These are phyloP conservation scores for Venturia nashicola DNA, from an alignment of 2,329 filamentous ascomycete species.

Conservation along the genomic window DNA sequence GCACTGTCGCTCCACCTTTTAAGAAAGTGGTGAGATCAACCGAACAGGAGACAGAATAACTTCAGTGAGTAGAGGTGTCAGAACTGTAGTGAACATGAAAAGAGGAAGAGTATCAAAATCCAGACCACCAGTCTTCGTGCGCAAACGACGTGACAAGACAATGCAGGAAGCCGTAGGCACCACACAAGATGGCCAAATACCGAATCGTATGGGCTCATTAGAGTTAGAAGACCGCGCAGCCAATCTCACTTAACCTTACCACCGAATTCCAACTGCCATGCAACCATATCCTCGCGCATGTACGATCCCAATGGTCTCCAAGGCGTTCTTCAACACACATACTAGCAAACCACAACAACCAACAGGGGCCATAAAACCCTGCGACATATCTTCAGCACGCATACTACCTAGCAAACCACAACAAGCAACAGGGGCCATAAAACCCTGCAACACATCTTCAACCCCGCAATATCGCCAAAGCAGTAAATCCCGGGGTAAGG, in stretches of 20 bases:
- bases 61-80: not conserved
- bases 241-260: no score
- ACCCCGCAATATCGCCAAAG: not conserved
- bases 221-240: not conserved
- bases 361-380: not conserved
- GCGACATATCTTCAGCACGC: no score
- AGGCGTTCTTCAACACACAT: no score
- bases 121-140: not conserved
- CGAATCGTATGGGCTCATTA: not conserved
- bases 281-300: not conserved
- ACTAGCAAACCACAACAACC: not conserved
- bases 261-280: not conserved
- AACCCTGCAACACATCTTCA: not conserved
- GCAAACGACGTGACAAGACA: not conserved
- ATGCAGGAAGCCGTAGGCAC: not conserved
- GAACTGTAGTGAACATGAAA: not conserved
- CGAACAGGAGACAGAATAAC: conserved; percentile 8
- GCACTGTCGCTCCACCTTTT: conserved; percentile 38
- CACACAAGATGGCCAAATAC: not conserved
- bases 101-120: not conserved
- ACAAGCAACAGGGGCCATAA: not conserved
- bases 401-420: not conserved
- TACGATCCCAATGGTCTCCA: not conserved
- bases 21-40: conserved; percentile 45
- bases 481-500: not conserved